Evolutionary conservation across 768 basidiomycete genomes (phyloP).

Genomic region (Serpula lacrymans): DNA sequence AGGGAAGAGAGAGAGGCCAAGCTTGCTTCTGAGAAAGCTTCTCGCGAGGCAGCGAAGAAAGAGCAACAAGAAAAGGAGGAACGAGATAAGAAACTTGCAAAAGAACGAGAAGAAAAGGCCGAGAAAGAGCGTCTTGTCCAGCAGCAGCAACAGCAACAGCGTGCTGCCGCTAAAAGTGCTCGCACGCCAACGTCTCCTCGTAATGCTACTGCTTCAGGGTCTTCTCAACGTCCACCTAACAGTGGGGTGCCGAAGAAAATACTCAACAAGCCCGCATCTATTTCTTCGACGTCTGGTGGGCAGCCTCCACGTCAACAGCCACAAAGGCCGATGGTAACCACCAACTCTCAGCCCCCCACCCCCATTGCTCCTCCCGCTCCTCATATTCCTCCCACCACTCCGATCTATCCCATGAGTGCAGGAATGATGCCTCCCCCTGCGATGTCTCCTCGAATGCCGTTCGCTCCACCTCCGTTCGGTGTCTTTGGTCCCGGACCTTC

Average conservation of each 20-base stretch:
- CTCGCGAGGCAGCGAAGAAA: conserved; percentile 33
- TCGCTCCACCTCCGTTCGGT: conserved; percentile 49
- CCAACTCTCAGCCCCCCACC: conserved; percentile 46
- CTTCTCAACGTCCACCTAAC: conserved; percentile 44
- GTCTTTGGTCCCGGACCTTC: conserved; percentile 42
- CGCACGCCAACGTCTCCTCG: conserved; percentile 53
- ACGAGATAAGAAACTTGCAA: conserved; percentile 61
- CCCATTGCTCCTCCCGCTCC: conserved; percentile 38
- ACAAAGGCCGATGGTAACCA: conserved; percentile 30
- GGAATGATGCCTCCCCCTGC: conserved; percentile 43
- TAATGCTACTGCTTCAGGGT: conserved; percentile 41
- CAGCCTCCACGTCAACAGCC: conserved; percentile 35
- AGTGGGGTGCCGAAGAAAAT: conserved; percentile 61
- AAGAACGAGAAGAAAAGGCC: conserved; percentile 60
- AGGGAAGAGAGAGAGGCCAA: conserved; percentile 65
- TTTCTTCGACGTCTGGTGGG: conserved; percentile 27
- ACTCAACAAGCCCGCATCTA: conserved; percentile 42
- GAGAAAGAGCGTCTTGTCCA: conserved; percentile 40
- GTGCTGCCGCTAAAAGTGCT: conserved; percentile 41
- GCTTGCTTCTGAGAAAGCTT: conserved; percentile 45
- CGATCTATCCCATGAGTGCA: conserved; percentile 45
- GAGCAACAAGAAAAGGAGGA: conserved; percentile 60
- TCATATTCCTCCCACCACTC: conserved; percentile 40
- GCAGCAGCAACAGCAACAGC: conserved; percentile 48
- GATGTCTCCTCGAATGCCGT: conserved; percentile 55